Evolutionary conservation across 2,329 filamentous ascomycete species (phyloP).

Genomic region (Cladosporium cucumerinum): DNA sequence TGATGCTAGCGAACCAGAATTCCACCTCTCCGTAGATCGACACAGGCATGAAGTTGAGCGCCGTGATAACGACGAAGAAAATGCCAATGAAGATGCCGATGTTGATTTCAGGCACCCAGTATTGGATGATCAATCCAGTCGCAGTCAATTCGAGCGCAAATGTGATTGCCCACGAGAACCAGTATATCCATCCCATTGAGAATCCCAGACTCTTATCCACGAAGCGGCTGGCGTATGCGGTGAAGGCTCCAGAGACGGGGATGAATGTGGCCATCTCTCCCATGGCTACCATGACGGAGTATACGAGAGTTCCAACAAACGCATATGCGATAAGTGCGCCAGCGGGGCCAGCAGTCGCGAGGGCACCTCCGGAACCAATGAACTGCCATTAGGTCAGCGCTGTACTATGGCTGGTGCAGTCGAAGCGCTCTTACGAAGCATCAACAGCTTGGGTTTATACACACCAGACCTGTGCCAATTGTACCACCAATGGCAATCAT

Average conservation of each 20-base stretch:
- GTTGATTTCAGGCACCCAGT: slow-evolving; percentile 41
- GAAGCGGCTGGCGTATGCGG: slow-evolving; percentile 47
- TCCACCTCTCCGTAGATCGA: slow-evolving; percentile 53
- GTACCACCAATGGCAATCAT: slow-evolving; percentile 37
- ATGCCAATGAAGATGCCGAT: slow-evolving; percentile 38
- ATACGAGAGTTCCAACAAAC: slow-evolving; percentile 46
- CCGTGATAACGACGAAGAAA: slow-evolving; percentile 39
- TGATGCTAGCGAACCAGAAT: slow-evolving; percentile 53
- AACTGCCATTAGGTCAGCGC: slow-evolving; percentile 39
- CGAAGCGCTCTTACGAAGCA: neutral
- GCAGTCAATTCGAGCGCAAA: slow-evolving; percentile 40
- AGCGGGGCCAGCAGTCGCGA: slow-evolving; percentile 40
- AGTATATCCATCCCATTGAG: slow-evolving; percentile 48
- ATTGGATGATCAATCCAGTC: slow-evolving; percentile 39
- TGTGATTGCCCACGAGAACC: slow-evolving; percentile 43
- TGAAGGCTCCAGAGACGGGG: slow-evolving; percentile 54
- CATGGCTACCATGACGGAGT: slow-evolving; percentile 47
- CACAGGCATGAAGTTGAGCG: slow-evolving; percentile 50
- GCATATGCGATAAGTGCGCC: slow-evolving; percentile 45
- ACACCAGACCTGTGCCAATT: slow-evolving; percentile 16
- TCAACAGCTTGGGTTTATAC: neutral
- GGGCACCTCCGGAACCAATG: slow-evolving; percentile 39
- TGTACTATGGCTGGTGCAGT: neutral
- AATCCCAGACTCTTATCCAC: slow-evolving; percentile 47
- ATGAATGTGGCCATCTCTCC: slow-evolving; percentile 62